These are phyloP conservation scores for Saccharomyces kudriavzevii DNA, from an alignment of 805 yeast species.

Conservation along the genomic window DNA sequence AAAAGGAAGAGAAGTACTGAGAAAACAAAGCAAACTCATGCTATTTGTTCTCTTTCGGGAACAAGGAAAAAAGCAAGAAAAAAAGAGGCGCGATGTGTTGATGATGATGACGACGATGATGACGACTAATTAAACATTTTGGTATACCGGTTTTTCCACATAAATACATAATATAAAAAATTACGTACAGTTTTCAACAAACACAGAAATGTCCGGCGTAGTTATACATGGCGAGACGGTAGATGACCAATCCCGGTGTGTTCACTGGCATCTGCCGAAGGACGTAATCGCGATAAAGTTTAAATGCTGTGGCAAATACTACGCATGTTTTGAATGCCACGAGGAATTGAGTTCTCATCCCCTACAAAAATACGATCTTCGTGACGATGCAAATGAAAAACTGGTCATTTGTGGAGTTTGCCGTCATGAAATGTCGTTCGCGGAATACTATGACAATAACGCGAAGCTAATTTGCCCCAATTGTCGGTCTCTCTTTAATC, in stretches of 20 bases:
- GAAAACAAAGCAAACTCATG: neutral
- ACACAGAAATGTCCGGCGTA: neutral
- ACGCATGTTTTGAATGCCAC: slow-evolving; percentile 29
- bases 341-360: slow-evolving; percentile 13
- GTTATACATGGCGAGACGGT: slow-evolving; percentile 15
- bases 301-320: slow-evolving; percentile 25
- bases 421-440: slow-evolving; percentile 20
- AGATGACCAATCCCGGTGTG: slow-evolving; percentile 26
- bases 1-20: neutral
- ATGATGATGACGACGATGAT: neutral
- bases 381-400: slow-evolving; percentile 5
- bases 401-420: slow-evolving; percentile 29
- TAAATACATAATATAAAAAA: neutral
- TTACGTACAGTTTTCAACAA: neutral
- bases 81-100: neutral
- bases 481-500: slow-evolving; percentile 25
- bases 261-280: slow-evolving; percentile 27
- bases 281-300: slow-evolving; percentile 29
- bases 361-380: slow-evolving; percentile 9
- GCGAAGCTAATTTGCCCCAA: slow-evolving; percentile 12
- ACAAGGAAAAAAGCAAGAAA: neutral
- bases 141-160: neutral
- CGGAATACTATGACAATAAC: slow-evolving; percentile 10
- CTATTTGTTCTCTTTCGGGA: neutral
- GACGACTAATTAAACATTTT: neutral